phyloP scores from a whole-genome alignment of 495 filamentous ascomycete genomes.

The Friedmanniomyces simplex region DNA sequence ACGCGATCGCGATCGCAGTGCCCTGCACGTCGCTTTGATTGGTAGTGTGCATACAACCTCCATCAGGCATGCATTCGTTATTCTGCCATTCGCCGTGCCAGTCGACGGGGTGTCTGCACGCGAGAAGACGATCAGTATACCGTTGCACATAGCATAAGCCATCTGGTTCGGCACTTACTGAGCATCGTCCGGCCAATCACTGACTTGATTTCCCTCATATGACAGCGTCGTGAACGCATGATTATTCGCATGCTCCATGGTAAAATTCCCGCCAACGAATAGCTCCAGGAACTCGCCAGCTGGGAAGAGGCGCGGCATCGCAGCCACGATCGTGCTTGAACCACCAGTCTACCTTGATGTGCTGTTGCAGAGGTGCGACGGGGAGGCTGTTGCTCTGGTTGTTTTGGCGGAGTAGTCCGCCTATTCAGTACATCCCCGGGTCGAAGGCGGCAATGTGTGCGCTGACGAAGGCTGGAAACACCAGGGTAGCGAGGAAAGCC shows the following conservation, averaged over 20 bases:
- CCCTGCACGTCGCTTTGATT: conserved; percentile 38
- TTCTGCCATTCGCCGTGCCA: conserved; percentile 33
- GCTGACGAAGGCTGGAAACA: conserved; percentile 8
- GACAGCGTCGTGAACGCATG: conserved; percentile 40
- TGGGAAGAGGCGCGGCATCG: conserved; percentile 33
- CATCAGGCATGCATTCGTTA: conserved; percentile 31
- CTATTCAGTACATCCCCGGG: conserved; percentile 43
- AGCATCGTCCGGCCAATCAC: conserved; percentile 40
- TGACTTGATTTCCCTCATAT: conserved; percentile 32
- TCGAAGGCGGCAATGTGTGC: conserved; percentile 39
- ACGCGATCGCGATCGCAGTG: conserved; percentile 46
- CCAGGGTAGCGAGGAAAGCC: not conserved
- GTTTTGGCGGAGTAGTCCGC: conserved; percentile 26
- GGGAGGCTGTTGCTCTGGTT: conserved; percentile 36
- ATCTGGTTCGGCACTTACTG: not conserved
- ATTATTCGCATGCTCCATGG: conserved; percentile 46
- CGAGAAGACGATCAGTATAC: not conserved
- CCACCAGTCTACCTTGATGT: conserved; percentile 40
- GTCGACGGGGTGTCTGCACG: conserved; percentile 33
- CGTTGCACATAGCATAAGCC: no score
- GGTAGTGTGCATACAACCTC: conserved; percentile 38
- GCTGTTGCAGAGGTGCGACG: conserved; percentile 37
- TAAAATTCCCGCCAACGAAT: conserved; percentile 44
- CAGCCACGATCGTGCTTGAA: conserved; percentile 43
- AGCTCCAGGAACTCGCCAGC: conserved; percentile 38